Evolutionary conservation across 345 rosid genomes (phyloP).

Genomic region (Clarkia xantiana): DNA sequence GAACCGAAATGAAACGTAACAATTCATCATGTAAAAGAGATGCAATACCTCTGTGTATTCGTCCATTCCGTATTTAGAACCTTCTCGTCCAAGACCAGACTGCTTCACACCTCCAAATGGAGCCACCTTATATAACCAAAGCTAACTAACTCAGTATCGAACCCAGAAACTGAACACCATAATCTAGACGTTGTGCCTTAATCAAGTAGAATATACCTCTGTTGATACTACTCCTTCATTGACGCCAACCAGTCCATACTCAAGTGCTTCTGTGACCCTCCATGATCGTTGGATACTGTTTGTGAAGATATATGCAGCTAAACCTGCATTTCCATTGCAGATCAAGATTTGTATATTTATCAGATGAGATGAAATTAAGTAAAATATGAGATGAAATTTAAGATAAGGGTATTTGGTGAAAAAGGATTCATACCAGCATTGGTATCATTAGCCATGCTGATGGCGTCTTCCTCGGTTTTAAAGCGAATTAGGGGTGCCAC

Average conservation of each 20-base stretch:
- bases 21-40: too few species aligned
- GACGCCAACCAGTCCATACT: slow-evolving; percentile 79
- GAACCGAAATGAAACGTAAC: too few species aligned
- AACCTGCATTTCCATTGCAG: slow-evolving; percentile 33
- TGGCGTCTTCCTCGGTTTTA: slow-evolving; percentile 86
- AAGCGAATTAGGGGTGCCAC: slow-evolving; percentile 78
- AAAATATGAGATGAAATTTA: background rate
- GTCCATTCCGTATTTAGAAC: slow-evolving; percentile 94
- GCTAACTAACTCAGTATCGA: background rate
- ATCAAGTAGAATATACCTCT: slow-evolving; percentile 35
- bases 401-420: background rate
- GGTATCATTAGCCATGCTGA: slow-evolving; percentile 67
- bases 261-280: slow-evolving; percentile 91
- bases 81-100: slow-evolving; percentile 95
- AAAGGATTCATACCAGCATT: slow-evolving; percentile 42
- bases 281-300: slow-evolving; percentile 73
- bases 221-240: slow-evolving; percentile 92
- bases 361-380: slow-evolving; percentile 3
- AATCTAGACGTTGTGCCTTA: too few species aligned
- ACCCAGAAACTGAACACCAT: slow-evolving; percentile 1
- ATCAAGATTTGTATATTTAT: background rate
- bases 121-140: slow-evolving; percentile 48
- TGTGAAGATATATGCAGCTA: slow-evolving; percentile 90
- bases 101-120: slow-evolving; percentile 97
- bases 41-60: slow-evolving; percentile 63